phyloP scores from a whole-genome alignment of 371 early-diverging fungal genomes.

The Rhizopus microsporus region DNA sequence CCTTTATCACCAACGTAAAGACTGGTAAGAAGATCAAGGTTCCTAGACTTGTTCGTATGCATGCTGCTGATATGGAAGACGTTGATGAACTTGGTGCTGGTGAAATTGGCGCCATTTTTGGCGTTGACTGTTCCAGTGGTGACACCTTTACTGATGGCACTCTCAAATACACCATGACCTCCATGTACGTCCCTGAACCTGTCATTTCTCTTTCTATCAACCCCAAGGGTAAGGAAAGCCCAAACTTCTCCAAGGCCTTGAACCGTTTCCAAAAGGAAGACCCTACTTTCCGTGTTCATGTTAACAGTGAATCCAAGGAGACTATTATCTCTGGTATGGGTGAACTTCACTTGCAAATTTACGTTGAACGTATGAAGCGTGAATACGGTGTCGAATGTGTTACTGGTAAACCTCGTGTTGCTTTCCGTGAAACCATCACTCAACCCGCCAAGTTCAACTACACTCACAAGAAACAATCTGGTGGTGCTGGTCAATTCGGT shows the following conservation, averaged over 20 bases:
- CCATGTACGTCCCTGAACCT: conserved; percentile 97
- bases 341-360: conserved; percentile 90
- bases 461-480: conserved; percentile 98
- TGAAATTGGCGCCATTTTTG: conserved; percentile 98
- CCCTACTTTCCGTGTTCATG: conserved; percentile 96
- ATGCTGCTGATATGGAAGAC: conserved; percentile 98
- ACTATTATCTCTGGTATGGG: conserved; percentile 95
- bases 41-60: conserved; percentile 96
- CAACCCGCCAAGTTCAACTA: conserved; percentile 84
- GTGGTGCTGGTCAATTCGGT: conserved; percentile 97
- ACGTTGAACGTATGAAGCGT: conserved; percentile 97
- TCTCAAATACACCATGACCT: conserved; percentile 88
- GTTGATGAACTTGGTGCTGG: conserved; percentile 93
- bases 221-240: conserved; percentile 88
- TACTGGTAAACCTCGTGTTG: conserved; percentile 96
- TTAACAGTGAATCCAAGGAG: conserved; percentile 92
- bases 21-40: conserved; percentile 96
- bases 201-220: conserved; percentile 92
- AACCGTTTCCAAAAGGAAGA: conserved; percentile 96
- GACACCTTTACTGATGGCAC: conserved; percentile 96
- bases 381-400: conserved; percentile 93
- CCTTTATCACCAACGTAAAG: conserved; percentile 83
- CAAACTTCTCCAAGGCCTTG: conserved; percentile 95
- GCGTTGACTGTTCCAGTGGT: conserved; percentile 97
- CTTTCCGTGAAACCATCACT: conserved; percentile 94